Percentiles rank a stretch among this genome's conserved stretches.
phyloP scores from a whole-genome alignment of 352 stramenopile species.

The Globisporangium nagaii region DNA sequence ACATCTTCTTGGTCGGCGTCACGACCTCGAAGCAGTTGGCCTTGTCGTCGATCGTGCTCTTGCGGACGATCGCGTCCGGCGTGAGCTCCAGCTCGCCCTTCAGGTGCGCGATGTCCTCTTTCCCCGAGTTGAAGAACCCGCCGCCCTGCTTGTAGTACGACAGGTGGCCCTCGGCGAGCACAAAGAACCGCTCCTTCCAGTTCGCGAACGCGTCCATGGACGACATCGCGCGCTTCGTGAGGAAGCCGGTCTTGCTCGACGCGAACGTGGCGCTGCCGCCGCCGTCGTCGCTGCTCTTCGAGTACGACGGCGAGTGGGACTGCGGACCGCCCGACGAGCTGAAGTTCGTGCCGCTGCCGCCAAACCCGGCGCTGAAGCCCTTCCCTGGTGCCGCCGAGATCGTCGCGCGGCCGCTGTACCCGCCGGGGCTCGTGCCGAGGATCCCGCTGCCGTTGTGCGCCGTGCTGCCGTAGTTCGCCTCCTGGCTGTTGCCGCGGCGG shows the following conservation, averaged over 20 bases:
- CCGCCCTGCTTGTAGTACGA: conserved; percentile 86
- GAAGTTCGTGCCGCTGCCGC: conserved; percentile 14
- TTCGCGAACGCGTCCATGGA: conserved; percentile 86
- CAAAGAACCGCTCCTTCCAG: conserved; percentile 87
- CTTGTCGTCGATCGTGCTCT: conserved; percentile 84
- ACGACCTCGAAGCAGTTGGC: conserved; percentile 85
- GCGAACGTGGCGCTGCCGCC: conserved; percentile 42
- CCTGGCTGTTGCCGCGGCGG: conserved; percentile 62
- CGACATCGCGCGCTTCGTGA: conserved; percentile 84
- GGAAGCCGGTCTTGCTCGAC: conserved; percentile 78
- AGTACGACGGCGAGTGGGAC: conserved; percentile 11
- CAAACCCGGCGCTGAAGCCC: conserved; percentile 14
- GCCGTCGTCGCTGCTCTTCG: conserved; percentile 22
- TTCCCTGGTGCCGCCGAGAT: conserved; percentile 46
- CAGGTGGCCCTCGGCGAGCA: conserved; percentile 75
- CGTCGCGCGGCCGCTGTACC: conserved; percentile 40
- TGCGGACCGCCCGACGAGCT: conserved; percentile 8
- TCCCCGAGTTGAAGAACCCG: conserved; percentile 81
- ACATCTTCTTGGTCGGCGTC: conserved; percentile 82
- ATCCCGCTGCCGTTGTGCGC: conserved; percentile 18
- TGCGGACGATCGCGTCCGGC: conserved; percentile 70
- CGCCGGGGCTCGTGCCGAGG: conserved; percentile 36
- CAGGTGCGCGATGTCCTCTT: conserved; percentile 83
- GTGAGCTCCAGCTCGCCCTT: conserved; percentile 83
- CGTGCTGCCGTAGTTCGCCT: conserved; percentile 29